A percentile compares a stretch with the other conserved stretches of the same genome.
phyloP scores from a whole-genome alignment of 2,329 filamentous ascomycete species.

The Cladosporium colombiae region DNA sequence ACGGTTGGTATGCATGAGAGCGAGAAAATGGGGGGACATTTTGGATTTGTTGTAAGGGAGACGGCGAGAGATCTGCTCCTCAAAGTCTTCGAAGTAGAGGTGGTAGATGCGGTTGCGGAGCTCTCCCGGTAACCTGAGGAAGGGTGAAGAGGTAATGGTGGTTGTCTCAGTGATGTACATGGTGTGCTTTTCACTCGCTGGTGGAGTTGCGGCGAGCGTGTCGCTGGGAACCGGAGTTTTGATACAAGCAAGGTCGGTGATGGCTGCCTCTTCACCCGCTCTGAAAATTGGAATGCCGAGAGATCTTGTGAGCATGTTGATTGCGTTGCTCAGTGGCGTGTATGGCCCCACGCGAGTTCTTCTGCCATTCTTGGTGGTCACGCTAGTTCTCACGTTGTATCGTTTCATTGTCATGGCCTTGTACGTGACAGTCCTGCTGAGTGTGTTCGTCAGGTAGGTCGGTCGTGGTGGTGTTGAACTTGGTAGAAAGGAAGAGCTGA shows the following conservation, averaged over 20 bases:
- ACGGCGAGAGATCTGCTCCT: neutral
- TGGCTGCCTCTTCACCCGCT: neutral
- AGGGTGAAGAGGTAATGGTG: neutral
- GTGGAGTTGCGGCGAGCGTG: neutral
- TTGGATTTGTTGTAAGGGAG: neutral
- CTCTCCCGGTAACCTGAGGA: neutral
- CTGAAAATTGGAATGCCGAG: neutral
- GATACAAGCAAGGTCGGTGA: neutral
- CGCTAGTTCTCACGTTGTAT: neutral
- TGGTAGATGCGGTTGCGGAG: constrained; percentile 1
- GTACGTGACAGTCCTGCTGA: neutral
- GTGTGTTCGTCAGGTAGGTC: neutral
- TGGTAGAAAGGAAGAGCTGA: neutral
- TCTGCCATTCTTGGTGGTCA: neutral
- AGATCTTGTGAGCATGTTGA: neutral
- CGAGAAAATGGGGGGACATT: neutral
- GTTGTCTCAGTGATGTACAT: neutral
- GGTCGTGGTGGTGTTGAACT: neutral
- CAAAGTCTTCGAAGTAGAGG: neutral
- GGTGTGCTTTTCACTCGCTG: neutral
- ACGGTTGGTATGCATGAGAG: neutral
- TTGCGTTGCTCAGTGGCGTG: neutral
- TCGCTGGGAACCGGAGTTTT: neutral
- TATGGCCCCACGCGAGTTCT: neutral
- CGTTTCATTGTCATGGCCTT: neutral